phyloP scores from a whole-genome alignment of 805 yeast species.

The Cyberlindnera saturnus region DNA sequence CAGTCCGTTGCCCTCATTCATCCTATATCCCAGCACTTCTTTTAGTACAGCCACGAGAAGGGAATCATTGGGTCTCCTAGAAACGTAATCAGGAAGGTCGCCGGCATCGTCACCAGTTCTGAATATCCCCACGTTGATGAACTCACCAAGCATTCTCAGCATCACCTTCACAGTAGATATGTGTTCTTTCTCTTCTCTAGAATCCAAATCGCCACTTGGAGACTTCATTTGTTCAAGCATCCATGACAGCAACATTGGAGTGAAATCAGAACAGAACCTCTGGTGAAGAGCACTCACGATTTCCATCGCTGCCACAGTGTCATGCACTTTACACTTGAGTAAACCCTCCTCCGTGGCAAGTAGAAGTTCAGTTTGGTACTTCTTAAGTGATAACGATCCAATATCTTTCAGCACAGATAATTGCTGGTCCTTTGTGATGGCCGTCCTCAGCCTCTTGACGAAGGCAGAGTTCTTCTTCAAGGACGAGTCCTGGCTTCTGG shows the following conservation, averaged over 20 bases:
- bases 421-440: constrained; percentile 47
- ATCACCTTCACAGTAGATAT: constrained; percentile 39
- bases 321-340: constrained; percentile 44
- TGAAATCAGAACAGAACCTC: constrained; percentile 51
- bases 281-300: constrained; percentile 72
- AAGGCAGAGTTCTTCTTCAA: constrained; percentile 79
- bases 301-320: constrained; percentile 58
- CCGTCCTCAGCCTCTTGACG: constrained; percentile 58
- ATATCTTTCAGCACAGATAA: constrained; percentile 53
- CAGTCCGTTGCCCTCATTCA: constrained; percentile 24
- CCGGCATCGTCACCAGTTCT: constrained; percentile 37
- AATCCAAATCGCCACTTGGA: constrained; percentile 23
- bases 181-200: constrained; percentile 40
- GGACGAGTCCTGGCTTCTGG: constrained; percentile 53
- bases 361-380: constrained; percentile 67
- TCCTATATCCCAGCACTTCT: constrained; percentile 38
- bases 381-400: constrained; percentile 55
- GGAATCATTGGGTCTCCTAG: constrained; percentile 30
- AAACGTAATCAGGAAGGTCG: constrained; percentile 40
- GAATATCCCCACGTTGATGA: constrained; percentile 52
- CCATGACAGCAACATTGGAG: constrained; percentile 40
- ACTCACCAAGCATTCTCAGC: constrained; percentile 49
- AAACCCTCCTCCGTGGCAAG: constrained; percentile 60
- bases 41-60: constrained; percentile 37
- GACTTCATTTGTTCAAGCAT: constrained; percentile 36